Conservation (phyloP, 768 basidiomycete species). For the Lactifluus hygrophoroides region DNA sequence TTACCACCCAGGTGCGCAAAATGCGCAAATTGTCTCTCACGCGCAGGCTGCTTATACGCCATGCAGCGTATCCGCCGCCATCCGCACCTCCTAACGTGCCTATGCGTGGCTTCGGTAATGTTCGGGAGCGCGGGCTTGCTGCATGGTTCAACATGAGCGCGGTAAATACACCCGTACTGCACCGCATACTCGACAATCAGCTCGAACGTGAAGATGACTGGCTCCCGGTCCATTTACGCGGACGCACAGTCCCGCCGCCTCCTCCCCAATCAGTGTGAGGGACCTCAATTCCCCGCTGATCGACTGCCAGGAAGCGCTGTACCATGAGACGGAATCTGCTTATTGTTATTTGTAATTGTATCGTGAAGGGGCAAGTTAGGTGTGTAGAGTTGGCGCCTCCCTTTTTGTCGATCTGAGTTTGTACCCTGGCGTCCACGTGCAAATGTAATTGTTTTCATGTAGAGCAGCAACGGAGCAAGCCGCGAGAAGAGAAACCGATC, state of each 20-base stretch:
- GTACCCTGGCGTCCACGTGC: conserved; percentile 9
- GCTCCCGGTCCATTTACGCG: conserved; percentile 11
- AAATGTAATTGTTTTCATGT: conserved; percentile 9
- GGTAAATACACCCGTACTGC: conserved; percentile 14
- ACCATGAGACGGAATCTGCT: conserved; percentile 2
- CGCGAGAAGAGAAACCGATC: background rate
- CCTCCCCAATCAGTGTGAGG: background rate
- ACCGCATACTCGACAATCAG: conserved; percentile 4
- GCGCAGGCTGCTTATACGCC: background rate
- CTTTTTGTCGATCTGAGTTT: conserved; percentile 18
- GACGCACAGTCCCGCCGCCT: conserved; percentile 3
- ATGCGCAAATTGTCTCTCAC: background rate
- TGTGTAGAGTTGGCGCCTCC: conserved; percentile 9
- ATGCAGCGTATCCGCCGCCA: conserved; percentile 15
- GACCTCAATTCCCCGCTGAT: background rate
- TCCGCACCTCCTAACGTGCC: conserved; percentile 15
- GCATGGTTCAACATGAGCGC: conserved; percentile 19
- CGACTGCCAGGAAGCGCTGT: background rate
- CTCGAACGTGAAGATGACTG: conserved; percentile 6
- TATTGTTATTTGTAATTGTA: conserved; percentile 14
- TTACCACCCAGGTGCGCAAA: conserved; percentile 19
- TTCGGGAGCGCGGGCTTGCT: conserved; percentile 9
- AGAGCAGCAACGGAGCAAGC: background rate
- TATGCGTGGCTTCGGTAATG: conserved; percentile 15
- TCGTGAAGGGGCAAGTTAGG: background rate